Percentiles rank a stretch among this genome's conserved stretches.
Conservation (phyloP, 192 early-diverging fungal genomes). For the Umbelopsis isabellina region DNA sequence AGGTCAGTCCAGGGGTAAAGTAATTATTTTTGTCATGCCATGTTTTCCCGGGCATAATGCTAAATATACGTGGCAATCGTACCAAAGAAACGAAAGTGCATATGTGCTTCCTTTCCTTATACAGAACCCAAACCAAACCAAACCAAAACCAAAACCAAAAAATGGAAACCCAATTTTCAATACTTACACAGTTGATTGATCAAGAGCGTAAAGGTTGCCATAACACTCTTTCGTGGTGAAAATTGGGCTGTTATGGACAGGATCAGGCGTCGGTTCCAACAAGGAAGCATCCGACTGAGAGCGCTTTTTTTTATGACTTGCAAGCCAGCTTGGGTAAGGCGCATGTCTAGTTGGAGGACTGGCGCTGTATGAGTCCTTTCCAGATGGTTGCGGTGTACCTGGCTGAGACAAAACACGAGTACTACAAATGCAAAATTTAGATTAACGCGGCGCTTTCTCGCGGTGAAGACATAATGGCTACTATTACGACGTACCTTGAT, state of each 20-base stretch:
- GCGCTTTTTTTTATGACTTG: conserved; percentile 11
- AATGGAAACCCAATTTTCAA: neutral
- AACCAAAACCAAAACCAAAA: neutral
- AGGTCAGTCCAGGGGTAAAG: conserved; percentile 5
- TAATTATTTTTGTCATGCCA: conserved; percentile 4
- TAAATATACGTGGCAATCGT: neutral
- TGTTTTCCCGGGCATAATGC: neutral
- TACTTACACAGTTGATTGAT: conserved; percentile 25
- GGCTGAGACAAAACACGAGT: conserved; percentile 30
- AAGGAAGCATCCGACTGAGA: neutral
- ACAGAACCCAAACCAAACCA: neutral
- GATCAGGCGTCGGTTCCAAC: neutral
- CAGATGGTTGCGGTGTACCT: conserved; percentile 30
- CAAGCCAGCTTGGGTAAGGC: neutral
- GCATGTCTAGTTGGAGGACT: conserved; percentile 8
- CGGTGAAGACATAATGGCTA: no score
- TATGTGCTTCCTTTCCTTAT: conserved; percentile 4
- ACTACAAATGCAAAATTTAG: neutral
- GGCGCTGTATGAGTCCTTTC: conserved; percentile 7
- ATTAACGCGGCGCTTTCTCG: neutral
- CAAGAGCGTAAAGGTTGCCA: conserved; percentile 28
- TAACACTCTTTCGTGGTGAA: conserved; percentile 26
- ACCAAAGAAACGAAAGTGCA: neutral
- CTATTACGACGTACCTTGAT: neutral
- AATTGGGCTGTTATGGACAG: conserved; percentile 19